Conservation (phyloP, 73 alveolate species). For the Durusdinium trenchii region DNA sequence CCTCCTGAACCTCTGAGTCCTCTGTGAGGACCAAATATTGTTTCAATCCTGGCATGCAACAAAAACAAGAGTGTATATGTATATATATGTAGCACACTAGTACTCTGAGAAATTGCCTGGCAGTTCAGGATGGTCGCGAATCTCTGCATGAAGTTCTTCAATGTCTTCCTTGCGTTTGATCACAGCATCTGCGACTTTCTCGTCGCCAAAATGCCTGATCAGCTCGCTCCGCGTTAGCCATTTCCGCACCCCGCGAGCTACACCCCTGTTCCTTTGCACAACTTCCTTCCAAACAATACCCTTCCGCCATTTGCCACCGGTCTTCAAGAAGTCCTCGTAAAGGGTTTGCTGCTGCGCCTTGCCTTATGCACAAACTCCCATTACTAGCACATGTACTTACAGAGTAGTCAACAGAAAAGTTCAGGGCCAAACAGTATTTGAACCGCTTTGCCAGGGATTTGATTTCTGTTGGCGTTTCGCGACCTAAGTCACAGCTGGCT, state of each 20-base stretch:
- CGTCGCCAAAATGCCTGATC: constrained; percentile 21
- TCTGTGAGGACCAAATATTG: constrained; percentile 51
- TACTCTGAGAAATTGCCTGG: not conserved
- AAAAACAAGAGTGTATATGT: not conserved
- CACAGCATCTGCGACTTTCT: not conserved
- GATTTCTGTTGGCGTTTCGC: constrained; percentile 24
- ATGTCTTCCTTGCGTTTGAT: not conserved
- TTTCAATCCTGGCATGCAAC: not conserved
- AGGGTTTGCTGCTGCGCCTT: not conserved
- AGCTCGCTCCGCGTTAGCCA: not conserved
- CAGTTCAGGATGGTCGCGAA: constrained; percentile 13
- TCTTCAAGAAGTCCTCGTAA: constrained; percentile 45
- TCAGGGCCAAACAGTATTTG: constrained; percentile 36
- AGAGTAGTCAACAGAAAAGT: not conserved
- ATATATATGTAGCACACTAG: not conserved
- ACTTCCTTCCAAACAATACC: not conserved
- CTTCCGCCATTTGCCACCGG: constrained; percentile 32
- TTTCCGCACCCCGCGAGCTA: not conserved
- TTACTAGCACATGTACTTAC: too few relatives aligned
- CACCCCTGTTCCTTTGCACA: not conserved
- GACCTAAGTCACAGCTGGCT: not conserved
- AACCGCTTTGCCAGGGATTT: not conserved
- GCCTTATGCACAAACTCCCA: not conserved
- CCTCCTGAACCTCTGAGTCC: constrained; percentile 16
- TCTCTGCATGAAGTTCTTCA: not conserved